A percentile compares a stretch with the other conserved stretches of the same genome.
These are phyloP conservation scores for Chalara sp. DNA, from an alignment of 2,329 filamentous ascomycete genomes.

Conservation along the genomic window DNA sequence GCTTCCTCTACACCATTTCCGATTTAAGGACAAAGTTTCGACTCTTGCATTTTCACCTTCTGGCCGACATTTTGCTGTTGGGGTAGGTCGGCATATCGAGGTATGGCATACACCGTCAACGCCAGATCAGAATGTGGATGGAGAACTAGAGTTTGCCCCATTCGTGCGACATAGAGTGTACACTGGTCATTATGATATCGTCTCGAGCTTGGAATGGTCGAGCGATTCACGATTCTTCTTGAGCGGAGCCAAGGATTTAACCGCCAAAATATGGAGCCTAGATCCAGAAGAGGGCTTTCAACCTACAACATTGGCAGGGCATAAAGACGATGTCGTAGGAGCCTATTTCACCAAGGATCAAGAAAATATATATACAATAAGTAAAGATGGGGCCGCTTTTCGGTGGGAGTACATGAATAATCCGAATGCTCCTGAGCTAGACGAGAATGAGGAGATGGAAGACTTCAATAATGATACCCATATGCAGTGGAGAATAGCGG, in stretches of 20 bases:
- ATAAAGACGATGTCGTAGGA: slow-evolving; percentile 83
- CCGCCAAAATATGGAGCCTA: slow-evolving; percentile 90
- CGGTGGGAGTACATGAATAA: slow-evolving; percentile 77
- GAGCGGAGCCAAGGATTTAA: slow-evolving; percentile 86
- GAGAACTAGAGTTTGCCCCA: slow-evolving; percentile 88
- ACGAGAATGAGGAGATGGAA: slow-evolving; percentile 52
- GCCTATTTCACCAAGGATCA: slow-evolving; percentile 97
- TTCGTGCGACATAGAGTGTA: slow-evolving; percentile 86
- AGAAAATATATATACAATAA: slow-evolving; percentile 92
- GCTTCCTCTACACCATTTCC: slow-evolving; percentile 87
- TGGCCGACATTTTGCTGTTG: slow-evolving; percentile 84
- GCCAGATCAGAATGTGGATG: slow-evolving; percentile 70
- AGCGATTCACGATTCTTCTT: slow-evolving; percentile 93
- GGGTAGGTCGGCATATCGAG: slow-evolving; percentile 79
- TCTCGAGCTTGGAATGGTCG: slow-evolving; percentile 89
- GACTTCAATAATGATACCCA: slow-evolving; percentile 56
- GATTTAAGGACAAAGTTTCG: slow-evolving; percentile 79
- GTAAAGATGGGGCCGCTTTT: slow-evolving; percentile 95
- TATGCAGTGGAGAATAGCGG: slow-evolving; percentile 83
- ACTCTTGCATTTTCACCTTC: slow-evolving; percentile 87
- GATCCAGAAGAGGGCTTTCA: slow-evolving; percentile 80
- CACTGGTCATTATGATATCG: slow-evolving; percentile 80
- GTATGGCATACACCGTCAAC: slow-evolving; percentile 94
- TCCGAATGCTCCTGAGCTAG: slow-evolving; percentile 43
- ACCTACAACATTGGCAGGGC: slow-evolving; percentile 83